These are phyloP conservation scores for Pseudogymnoascus sp. DNA, from an alignment of 2,329 filamentous ascomycete genomes.

Conservation along the genomic window DNA sequence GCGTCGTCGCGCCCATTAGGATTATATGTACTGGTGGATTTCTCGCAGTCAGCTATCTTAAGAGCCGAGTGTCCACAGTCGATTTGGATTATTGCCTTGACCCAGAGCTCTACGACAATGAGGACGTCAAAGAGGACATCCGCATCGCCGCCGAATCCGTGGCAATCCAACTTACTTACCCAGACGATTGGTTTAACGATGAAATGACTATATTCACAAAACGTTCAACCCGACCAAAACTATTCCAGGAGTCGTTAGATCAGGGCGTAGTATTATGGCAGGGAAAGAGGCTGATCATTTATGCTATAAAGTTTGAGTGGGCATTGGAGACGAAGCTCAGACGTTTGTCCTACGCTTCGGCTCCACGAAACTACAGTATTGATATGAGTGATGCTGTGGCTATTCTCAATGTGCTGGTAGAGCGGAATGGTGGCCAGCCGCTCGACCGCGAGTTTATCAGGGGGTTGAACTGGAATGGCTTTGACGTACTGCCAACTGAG, in stretches of 20 bases:
- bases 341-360: background rate
- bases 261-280: slow-evolving; percentile 11
- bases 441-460: background rate
- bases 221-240: background rate
- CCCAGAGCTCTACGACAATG: slow-evolving; percentile 8
- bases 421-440: background rate
- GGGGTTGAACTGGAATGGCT: background rate
- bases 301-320: background rate
- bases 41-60: slow-evolving; percentile 13
- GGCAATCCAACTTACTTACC: slow-evolving; percentile 9
- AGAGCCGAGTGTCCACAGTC: slow-evolving; percentile 12
- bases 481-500: background rate
- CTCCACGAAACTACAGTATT: background rate
- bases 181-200: slow-evolving; percentile 18
- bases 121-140: slow-evolving; percentile 8
- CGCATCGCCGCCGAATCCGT: background rate
- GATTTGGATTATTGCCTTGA: slow-evolving; percentile 18
- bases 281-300: background rate
- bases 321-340: background rate
- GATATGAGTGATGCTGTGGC: background rate
- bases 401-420: background rate
- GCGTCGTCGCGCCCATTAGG: slow-evolving; percentile 12
- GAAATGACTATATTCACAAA: slow-evolving; percentile 9
- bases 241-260: slow-evolving; percentile 12
- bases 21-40: slow-evolving; percentile 16